Evolutionary conservation across 805 yeast species (phyloP), one percentile per base, ranked within the genome.

Genomic region (Wickerhamomyces rabaulensis): DNA sequence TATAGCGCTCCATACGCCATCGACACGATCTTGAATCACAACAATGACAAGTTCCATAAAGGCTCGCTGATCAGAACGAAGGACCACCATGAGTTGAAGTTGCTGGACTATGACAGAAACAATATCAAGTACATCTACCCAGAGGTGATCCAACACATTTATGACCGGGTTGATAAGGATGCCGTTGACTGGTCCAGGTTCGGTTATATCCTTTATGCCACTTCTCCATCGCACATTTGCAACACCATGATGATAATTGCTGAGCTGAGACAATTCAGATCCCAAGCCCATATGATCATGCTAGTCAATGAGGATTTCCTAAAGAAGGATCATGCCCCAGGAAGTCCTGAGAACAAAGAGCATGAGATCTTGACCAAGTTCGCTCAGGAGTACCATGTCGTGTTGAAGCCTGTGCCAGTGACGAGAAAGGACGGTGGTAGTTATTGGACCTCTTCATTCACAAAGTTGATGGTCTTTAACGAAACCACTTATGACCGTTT

Each of bases 191-290:
- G 79, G 80, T 33, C 59, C 1, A 64, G 67, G 46, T 67, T 60
- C 39, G 87, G 84, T 0, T 82, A 82, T 57, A 76, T 80, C 7
- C 77, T 78, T 44, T 82, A 82, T 58, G 85, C 84, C 5, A 79
- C 87, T 0, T 67, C 73, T 45, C 52, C 65, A 10, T 65, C 68
- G 19, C 78, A 81, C 51, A 57, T 81, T 39, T 75, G 81, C 49
- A 70, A 77, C 40, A 76, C 81, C 2, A 51, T 81, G 37, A 65
- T 79, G 54, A 74, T 78, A 52, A 68, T 76, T 41, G 56, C 65
- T 1, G 65, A 63, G 25, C 55, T 82, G 40, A 56, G 65, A 27
- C 57, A 62, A n/a, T 56, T 64, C 37, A 63, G 68, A 1, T 60
- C 75, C 1, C 64, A 69, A 42, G 78, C 79, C 0, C 67, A 75